phyloP scores from a whole-genome alignment of 2,329 filamentous ascomycete genomes.

The Claviceps spartinae region DNA sequence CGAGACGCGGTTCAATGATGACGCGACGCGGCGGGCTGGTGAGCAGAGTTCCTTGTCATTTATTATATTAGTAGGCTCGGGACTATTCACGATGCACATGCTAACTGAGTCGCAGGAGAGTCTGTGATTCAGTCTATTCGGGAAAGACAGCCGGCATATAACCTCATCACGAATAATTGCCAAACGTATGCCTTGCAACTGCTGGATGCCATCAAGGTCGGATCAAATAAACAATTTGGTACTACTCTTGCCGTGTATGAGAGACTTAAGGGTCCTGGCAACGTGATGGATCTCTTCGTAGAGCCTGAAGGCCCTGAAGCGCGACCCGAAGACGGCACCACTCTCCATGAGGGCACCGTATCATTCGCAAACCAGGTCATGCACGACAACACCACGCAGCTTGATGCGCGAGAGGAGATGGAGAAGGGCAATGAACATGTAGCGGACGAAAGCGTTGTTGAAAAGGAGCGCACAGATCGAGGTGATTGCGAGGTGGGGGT shows the following conservation, averaged over 20 bases:
- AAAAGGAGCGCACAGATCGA: conserved; percentile 1
- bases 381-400: conserved; percentile 38
- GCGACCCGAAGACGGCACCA: conserved; percentile 10
- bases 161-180: conserved; percentile 47
- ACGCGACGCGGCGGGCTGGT: conserved; percentile 36
- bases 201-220: conserved; percentile 40
- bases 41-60: conserved; percentile 9
- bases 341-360: conserved; percentile 24
- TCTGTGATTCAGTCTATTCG: conserved; percentile 39
- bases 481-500: not conserved
- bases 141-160: conserved; percentile 34
- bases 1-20: conserved; percentile 40
- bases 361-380: conserved; percentile 37
- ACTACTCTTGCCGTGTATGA: conserved; percentile 41
- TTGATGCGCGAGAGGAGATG: conserved; percentile 27
- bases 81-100: not conserved
- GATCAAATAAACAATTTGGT: conserved; percentile 35
- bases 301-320: conserved; percentile 9
- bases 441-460: conserved; percentile 5
- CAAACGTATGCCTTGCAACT: conserved; percentile 41
- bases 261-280: conserved; percentile 32
- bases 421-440: conserved; percentile 9
- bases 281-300: conserved; percentile 37
- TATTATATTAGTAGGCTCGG: not conserved
- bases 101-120: conserved; percentile 25